phyloP scores from a whole-genome alignment of 2,329 filamentous ascomycete genomes.

The Talaromyces sp. region DNA sequence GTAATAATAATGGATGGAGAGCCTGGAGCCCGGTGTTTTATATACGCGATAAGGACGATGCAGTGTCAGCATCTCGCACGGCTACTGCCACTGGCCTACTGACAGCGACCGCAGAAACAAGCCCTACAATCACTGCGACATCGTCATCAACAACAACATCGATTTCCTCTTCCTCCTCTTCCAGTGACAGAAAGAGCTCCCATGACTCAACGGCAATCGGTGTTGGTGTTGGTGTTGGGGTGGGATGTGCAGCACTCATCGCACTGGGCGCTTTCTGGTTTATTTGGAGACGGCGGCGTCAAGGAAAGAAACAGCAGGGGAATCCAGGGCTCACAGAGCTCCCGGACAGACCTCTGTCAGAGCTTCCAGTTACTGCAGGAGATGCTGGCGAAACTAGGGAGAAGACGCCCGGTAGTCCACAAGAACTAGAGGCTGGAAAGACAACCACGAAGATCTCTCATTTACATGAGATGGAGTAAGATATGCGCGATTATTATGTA shows the following conservation, averaged over 20 bases:
- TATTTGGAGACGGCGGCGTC: background rate
- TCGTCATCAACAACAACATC: background rate
- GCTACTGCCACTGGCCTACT: background rate
- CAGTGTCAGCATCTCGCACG: background rate
- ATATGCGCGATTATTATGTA: too few species aligned
- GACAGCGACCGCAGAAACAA: background rate
- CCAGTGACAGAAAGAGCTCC: background rate
- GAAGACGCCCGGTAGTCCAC: background rate
- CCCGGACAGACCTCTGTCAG: background rate
- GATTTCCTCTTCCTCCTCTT: background rate
- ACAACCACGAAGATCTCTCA: background rate
- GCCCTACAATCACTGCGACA: background rate
- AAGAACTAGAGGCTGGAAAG: background rate
- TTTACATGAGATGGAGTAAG: constrained; percentile 1
- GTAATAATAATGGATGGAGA: constrained; percentile 4
- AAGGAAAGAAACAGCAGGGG: background rate
- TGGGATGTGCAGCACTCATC: constrained; percentile 2
- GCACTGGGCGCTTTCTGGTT: background rate
- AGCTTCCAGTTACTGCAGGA: background rate
- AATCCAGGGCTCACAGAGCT: background rate
- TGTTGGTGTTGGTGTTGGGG: constrained; percentile 6
- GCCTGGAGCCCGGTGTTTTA: constrained; percentile 6
- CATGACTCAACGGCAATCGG: background rate
- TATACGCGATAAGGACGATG: background rate
- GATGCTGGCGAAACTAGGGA: background rate